Evolutionary conservation across 768 basidiomycete species (phyloP), one percentile per base, ranked within the genome.

Genomic region (Kondoa subrosea): DNA sequence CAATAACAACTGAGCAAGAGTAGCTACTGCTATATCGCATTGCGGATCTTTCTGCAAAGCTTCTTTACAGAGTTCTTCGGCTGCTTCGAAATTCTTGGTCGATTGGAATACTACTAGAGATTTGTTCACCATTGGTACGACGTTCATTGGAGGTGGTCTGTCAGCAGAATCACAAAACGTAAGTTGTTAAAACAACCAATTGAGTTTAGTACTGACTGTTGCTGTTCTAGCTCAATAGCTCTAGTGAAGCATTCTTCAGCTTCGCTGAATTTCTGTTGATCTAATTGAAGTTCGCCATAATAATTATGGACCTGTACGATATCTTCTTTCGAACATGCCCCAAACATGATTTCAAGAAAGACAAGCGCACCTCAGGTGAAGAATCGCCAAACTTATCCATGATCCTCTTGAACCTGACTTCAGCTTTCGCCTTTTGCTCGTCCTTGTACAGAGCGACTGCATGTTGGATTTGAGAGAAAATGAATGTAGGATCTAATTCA

Each of bases 361-460:
- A 17, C 3, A 32, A 31, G 34, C 33, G 67, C 67, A 72, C 73
- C 66, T 75, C 74, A 12, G 74, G 64, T 3, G n/a, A 30, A 14
- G 67, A 27, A 30, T 65, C 33, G 26, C 65, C 88, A 86, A 96
- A 95, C 60, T 83, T 80, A 72, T 85, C 83, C 77, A 96, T 80
- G 57, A 91, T 88, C 73, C 83, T 79, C 72, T 91, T 81, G 83
- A 97, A 99, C 12, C 86, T 88, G 17, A 86, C 87, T 88, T 93
- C 91, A 74, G 87, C 87, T 71, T 85, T 86, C 25, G 82, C 84
- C 14, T 86, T 74, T 70, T 88, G 82, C 33, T 84, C 87, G 66
- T 83, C 77, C 81, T 97, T 96, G 84, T 97, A 99, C 77, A 90
- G 87, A 40, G 93, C 95, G 27, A 97, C 95, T 0, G 93, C 95